phyloP scores from a whole-genome alignment of 129 eudicot species.

The Calendula officinalis region DNA sequence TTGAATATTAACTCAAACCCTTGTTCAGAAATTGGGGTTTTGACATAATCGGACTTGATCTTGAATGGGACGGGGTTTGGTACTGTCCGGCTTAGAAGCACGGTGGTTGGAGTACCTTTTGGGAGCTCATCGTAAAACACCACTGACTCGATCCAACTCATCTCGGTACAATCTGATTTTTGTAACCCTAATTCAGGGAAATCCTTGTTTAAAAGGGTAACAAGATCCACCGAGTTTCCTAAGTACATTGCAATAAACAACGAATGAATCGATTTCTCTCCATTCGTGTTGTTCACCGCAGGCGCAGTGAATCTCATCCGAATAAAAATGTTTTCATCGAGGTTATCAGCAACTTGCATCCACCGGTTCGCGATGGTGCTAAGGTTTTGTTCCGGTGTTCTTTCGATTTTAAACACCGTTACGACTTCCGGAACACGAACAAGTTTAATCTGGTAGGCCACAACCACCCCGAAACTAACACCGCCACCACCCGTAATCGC shows the following conservation, averaged over 20 bases:
- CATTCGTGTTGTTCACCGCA: neutral
- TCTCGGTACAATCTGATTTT: constrained; percentile 1
- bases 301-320: neutral
- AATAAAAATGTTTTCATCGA: neutral
- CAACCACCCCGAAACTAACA: constrained; percentile 16
- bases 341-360: constrained; percentile 9
- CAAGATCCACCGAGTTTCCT: neutral
- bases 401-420: neutral
- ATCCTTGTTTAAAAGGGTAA: neutral
- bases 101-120: constrained; percentile 3
- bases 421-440: constrained; percentile 11
- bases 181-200: constrained; percentile 15
- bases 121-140: neutral
- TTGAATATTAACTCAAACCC: constrained; percentile 1
- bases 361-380: neutral
- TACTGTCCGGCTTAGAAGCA: constrained; percentile 11
- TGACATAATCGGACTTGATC: constrained; percentile 9
- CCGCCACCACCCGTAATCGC: constrained; percentile 47
- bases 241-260: neutral
- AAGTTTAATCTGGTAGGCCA: neutral
- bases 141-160: constrained; percentile 19
- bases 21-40: constrained; percentile 3
- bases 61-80: neutral
- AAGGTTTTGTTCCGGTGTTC: constrained; percentile 4
- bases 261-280: neutral